Evolutionary conservation across 2,329 filamentous ascomycete species (phyloP).

Genomic region (Domatiomyces catenatus): DNA sequence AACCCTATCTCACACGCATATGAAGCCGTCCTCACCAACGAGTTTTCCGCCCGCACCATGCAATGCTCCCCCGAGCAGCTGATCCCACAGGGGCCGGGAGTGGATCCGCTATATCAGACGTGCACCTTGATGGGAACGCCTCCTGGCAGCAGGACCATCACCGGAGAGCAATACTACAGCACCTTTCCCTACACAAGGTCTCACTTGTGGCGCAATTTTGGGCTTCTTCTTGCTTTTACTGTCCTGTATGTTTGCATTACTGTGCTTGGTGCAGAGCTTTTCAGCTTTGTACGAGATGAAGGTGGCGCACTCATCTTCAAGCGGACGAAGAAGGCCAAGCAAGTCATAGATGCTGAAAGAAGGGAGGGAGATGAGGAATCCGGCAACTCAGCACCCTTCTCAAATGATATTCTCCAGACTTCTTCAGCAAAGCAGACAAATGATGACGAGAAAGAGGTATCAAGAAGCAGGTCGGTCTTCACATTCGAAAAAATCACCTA

Average conservation of each 20-base stretch:
- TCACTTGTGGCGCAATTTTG: constrained; percentile 59
- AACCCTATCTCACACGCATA: constrained; percentile 46
- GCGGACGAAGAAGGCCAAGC: constrained; percentile 46
- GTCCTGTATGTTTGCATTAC: constrained; percentile 61
- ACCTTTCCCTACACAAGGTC: constrained; percentile 37
- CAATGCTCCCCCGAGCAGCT: constrained; percentile 44
- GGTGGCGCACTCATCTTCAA: constrained; percentile 60
- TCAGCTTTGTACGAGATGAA: constrained; percentile 44
- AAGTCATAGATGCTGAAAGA: constrained; percentile 31
- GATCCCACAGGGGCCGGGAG: constrained; percentile 43
- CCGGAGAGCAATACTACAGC: constrained; percentile 40
- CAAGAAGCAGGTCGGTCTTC: constrained; percentile 48
- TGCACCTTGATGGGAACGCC: constrained; percentile 46
- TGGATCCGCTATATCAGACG: constrained; percentile 43
- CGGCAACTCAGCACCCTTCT: constrained; percentile 16
- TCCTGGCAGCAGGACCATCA: constrained; percentile 35
- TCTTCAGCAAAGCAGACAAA: constrained; percentile 14
- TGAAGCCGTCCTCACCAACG: constrained; percentile 52
- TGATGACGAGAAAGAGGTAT: constrained; percentile 32
- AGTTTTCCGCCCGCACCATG: constrained; percentile 44
- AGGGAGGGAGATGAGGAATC: constrained; percentile 45
- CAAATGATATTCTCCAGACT: constrained; percentile 23
- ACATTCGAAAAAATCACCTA: constrained; percentile 59
- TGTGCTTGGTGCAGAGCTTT: constrained; percentile 51
- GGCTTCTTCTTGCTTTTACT: constrained; percentile 59